These are phyloP conservation scores for Apiotrichum sp. DNA, from an alignment of 1,284 basidiomycete genomes.

Conservation along the genomic window DNA sequence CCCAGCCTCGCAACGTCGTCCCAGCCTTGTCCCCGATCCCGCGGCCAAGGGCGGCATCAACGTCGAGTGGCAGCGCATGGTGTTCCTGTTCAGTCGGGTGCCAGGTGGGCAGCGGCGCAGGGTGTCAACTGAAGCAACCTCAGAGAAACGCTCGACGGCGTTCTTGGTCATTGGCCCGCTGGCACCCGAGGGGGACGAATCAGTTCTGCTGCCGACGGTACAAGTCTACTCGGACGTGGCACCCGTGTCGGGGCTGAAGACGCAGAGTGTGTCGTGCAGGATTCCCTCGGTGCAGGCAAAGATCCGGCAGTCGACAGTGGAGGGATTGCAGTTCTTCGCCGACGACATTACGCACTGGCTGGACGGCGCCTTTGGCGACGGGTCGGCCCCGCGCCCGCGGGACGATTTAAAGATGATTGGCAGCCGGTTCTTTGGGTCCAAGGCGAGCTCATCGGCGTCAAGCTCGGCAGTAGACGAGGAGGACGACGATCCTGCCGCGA, in stretches of 20 bases:
- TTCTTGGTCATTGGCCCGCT: slow-evolving; percentile 41
- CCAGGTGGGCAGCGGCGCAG: slow-evolving; percentile 22
- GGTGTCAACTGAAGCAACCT: slow-evolving; percentile 2
- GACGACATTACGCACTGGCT: slow-evolving; percentile 72
- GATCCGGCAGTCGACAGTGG: slow-evolving; percentile 55
- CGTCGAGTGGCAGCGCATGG: slow-evolving; percentile 36
- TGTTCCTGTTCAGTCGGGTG: slow-evolving; percentile 40
- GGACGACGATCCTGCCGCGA: slow-evolving; percentile 25
- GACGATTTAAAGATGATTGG: slow-evolving; percentile 69
- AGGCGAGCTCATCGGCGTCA: slow-evolving; percentile 47
- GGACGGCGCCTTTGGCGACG: slow-evolving; percentile 46
- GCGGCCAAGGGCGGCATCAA: slow-evolving; percentile 7
- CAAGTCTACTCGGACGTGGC: slow-evolving; percentile 35
- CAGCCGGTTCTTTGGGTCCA: slow-evolving; percentile 68
- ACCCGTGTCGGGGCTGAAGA: slow-evolving; percentile 17
- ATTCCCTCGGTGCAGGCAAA: slow-evolving; percentile 62
- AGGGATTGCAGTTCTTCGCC: slow-evolving; percentile 74
- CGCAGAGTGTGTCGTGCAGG: slow-evolving; percentile 40
- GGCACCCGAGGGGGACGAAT: slow-evolving; percentile 34
- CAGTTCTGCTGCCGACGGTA: slow-evolving; percentile 44
- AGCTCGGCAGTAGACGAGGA: slow-evolving; percentile 41
- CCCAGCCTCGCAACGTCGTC: not conserved
- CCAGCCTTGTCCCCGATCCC: not conserved
- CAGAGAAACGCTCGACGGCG: slow-evolving; percentile 30
- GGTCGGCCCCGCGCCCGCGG: slow-evolving; percentile 46